Base-by-base conservation (phyloP, 2,329 filamentous ascomycete genomes). In the Lachnellula cervina region DNA sequence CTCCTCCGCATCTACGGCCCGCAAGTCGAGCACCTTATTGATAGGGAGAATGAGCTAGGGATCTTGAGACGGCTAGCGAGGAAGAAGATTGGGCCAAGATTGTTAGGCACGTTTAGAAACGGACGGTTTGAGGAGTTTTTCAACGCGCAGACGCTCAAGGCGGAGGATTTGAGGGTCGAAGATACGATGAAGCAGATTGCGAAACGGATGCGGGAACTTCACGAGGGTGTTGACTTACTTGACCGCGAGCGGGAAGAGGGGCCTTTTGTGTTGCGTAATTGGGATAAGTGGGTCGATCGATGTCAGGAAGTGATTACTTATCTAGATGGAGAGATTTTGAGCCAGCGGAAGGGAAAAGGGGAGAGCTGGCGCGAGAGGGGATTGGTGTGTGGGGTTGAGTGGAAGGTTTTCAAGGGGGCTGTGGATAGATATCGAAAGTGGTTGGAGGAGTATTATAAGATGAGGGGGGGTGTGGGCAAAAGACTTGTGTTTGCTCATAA, bases 91-190 rank as follows among this genome's bases (percentile, higher is more conserved):
- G 94, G 94, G 2, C 94, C 94, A 5, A 84, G 90, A 16, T 77
- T 99, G 32, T 78, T 99, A 0, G 94, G 94, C 1, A 97, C 90
- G 0, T 99, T 99, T 71, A 83, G 80, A 52, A 99, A 99, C 68
- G 94, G 94, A 9, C 88, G 94, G 5, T 99, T 99, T 63, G 94
- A 99, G 73, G 88, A 99, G 70, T 97, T 86, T 69, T 89, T 97
- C 69, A 84, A 96, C 68, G 91, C 94, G 0, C 83, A 83, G 38
- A 86, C 94, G 0, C 80, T 99, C 43, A 93, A 86, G 0, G 80
- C 87, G 0, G 77, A 81, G 25, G 89, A 96, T 62, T 74, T 99
- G 46, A 86, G 90, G 38, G 83, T 89, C 34, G 82, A 89, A 0
- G 89, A 90, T 49, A 97, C 90, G 0, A 95, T 89, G 35, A 88